phyloP scores from a whole-genome alignment of 495 filamentous ascomycete genomes.

The Pseudevernia furfuracea region DNA sequence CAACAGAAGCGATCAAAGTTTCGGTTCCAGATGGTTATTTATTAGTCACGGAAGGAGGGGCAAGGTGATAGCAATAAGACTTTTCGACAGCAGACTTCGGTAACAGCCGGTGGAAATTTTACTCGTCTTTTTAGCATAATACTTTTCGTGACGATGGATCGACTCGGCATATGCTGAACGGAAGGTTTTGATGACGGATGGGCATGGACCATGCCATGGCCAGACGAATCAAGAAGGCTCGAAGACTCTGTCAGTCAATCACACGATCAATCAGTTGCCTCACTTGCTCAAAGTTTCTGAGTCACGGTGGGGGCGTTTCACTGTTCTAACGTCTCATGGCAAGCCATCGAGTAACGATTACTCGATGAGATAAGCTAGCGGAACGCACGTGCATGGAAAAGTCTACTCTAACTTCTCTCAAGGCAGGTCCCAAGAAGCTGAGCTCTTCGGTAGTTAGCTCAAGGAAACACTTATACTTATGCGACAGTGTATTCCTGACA shows the following conservation, averaged over 20 bases:
- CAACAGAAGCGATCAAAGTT: not conserved
- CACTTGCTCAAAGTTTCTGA: constrained; percentile 32
- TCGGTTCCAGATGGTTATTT: not conserved
- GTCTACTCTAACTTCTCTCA: not conserved
- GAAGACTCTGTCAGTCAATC: not conserved
- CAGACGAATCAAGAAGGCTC: not conserved
- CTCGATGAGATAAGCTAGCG: constrained; percentile 19
- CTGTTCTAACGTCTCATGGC: not conserved
- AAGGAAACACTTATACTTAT: not conserved
- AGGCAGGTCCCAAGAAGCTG: not conserved
- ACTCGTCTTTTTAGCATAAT: not conserved
- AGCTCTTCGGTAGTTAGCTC: not conserved
- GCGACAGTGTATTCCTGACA: not conserved
- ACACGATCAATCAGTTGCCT: not conserved
- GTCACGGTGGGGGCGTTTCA: constrained; percentile 16
- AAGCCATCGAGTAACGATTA: constrained; percentile 29
- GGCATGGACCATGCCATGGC: not conserved
- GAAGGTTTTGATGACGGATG: not conserved
- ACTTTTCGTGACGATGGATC: not conserved
- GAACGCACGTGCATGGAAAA: not conserved
- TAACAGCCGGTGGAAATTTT: not conserved
- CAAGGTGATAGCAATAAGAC: not conserved
- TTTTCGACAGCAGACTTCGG: not conserved
- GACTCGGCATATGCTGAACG: not conserved
- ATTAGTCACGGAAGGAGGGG: not conserved